These are phyloP conservation scores for Paecilomyces sp. DNA, from an alignment of 2,329 filamentous ascomycete species.

Conservation along the genomic window DNA sequence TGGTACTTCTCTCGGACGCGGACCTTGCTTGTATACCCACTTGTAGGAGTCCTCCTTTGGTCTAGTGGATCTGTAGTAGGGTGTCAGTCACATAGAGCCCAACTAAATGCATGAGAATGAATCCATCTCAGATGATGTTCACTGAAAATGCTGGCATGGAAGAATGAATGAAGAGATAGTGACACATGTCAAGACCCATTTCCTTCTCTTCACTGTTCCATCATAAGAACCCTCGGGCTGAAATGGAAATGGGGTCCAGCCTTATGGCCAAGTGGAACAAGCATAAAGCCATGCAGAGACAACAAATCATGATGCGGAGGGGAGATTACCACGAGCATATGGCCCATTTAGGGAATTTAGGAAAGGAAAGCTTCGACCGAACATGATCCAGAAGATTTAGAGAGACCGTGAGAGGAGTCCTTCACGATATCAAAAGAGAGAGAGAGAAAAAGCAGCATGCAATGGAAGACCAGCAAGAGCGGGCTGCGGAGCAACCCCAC, in stretches of 20 bases:
- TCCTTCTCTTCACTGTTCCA: background rate
- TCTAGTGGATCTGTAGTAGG: slow-evolving; percentile 26
- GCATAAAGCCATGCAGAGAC: background rate
- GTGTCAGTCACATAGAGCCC: slow-evolving; percentile 16
- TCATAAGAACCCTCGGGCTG: background rate
- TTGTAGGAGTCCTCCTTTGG: slow-evolving; percentile 36
- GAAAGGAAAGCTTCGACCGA: slow-evolving; percentile 33
- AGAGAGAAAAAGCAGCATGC: background rate
- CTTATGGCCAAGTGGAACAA: background rate
- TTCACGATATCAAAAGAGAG: background rate
- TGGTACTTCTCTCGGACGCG: slow-evolving; percentile 89
- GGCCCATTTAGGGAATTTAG: slow-evolving; percentile 28
- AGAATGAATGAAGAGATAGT: background rate
- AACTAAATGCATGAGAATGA: slow-evolving; percentile 5
- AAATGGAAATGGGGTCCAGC: background rate
- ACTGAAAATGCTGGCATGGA: background rate
- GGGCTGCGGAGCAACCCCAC: background rate
- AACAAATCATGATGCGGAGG: slow-evolving; percentile 7
- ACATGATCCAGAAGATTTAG: slow-evolving; percentile 23
- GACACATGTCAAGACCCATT: background rate
- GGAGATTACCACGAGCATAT: slow-evolving; percentile 36
- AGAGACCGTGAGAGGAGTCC: background rate
- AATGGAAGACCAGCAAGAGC: background rate
- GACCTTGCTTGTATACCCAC: slow-evolving; percentile 62
- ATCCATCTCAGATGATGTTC: slow-evolving; percentile 5